Evolutionary conservation across 768 basidiomycete genomes (phyloP).

Genomic region (Naganishia vaughanmartiniae): DNA sequence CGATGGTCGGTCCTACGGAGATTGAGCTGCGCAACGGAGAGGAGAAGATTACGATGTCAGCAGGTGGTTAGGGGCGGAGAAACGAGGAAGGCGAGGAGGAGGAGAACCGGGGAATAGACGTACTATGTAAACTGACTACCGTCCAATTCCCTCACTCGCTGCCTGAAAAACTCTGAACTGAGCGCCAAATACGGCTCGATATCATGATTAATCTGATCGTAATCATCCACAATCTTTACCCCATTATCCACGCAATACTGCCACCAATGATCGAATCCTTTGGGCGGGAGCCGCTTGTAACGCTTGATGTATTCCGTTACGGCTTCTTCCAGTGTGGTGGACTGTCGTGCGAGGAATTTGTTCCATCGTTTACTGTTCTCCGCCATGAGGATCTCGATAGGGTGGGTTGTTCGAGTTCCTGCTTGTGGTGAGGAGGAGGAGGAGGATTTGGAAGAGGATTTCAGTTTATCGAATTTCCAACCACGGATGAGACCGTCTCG

Average conservation of each 20-base stretch:
- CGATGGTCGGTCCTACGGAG: constrained; percentile 36
- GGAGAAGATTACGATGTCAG: too few species aligned
- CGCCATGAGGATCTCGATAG: constrained; percentile 45
- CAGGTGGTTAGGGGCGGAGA: too few species aligned
- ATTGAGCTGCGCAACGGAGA: constrained; percentile 35
- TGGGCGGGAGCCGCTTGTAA: constrained; percentile 75
- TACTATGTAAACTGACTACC: constrained; percentile 41
- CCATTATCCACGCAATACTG: constrained; percentile 67
- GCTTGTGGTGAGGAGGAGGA: constrained; percentile 30
- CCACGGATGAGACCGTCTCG: constrained; percentile 41
- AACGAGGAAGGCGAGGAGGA: too few species aligned
- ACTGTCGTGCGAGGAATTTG: constrained; percentile 58
- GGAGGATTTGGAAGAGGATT: constrained; percentile 1
- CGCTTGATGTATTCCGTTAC: constrained; percentile 76
- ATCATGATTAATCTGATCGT: constrained; percentile 57
- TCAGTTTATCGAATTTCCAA: constrained; percentile 39
- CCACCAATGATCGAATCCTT: constrained; percentile 91
- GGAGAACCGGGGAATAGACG: constrained; percentile 22
- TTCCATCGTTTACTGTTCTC: constrained; percentile 42
- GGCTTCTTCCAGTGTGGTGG: constrained; percentile 71
- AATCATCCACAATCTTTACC: constrained; percentile 79
- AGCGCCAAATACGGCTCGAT: constrained; percentile 79
- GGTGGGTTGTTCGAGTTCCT: constrained; percentile 40
- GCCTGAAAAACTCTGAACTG: constrained; percentile 56
- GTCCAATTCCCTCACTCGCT: constrained; percentile 36